A percentile compares a stretch with the other conserved stretches of the same genome.
Conservation (phyloP, 176 grass and related monocot genomes). For the Oryza glaberrima region DNA sequence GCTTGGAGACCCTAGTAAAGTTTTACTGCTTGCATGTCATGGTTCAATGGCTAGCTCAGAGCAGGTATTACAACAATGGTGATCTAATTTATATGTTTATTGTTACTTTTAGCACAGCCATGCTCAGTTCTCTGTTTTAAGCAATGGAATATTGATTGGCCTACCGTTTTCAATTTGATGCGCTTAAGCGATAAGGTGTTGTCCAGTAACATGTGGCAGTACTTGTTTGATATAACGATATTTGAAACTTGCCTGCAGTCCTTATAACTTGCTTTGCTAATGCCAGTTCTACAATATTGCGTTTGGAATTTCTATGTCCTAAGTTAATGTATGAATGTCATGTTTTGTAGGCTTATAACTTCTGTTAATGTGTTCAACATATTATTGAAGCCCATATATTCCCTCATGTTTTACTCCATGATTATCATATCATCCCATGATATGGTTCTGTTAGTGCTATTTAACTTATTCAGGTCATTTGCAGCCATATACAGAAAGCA, state of each 20-base stretch:
- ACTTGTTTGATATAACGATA: neutral
- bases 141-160: neutral
- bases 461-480: neutral
- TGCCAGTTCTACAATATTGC: neutral
- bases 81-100: slow-evolving; percentile 3
- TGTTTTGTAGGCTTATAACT: neutral
- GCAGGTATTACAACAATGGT: slow-evolving; percentile 58
- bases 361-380: neutral
- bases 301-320: neutral
- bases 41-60: slow-evolving; percentile 95
- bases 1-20: slow-evolving; percentile 88
- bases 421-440: neutral
- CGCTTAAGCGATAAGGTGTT: neutral
- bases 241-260: neutral
- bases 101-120: neutral
- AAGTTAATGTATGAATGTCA: slow-evolving; percentile 1
- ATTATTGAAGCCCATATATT: neutral
- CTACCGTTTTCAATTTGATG: neutral
- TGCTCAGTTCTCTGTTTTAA: slow-evolving; percentile 25
- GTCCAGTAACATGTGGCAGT: slow-evolving; percentile 9
- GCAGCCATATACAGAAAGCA: neutral
- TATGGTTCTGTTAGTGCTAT: slow-evolving; percentile 9
- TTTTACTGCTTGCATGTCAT: slow-evolving; percentile 94
- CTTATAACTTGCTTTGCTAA: slow-evolving; percentile 8
- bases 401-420: neutral